phyloP scores from a whole-genome alignment of 2,329 filamentous ascomycete species.

The Sporothrix variecibatus region DNA sequence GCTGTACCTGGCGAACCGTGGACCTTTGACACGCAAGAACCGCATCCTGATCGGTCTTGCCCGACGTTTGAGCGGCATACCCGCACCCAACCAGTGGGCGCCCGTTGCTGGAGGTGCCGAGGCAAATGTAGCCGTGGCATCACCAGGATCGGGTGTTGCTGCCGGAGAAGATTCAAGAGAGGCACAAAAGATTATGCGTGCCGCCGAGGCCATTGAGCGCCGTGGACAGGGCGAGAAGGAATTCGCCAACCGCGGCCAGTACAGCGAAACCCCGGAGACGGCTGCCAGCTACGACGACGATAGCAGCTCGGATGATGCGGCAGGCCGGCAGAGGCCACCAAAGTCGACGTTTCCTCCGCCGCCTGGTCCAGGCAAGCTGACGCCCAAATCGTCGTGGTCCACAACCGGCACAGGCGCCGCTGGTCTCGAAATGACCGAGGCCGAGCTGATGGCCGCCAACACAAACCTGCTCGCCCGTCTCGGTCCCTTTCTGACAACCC shows the following conservation, averaged over 20 bases:
- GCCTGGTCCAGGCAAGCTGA: slow-evolving; percentile 16
- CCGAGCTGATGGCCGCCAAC: slow-evolving; percentile 79
- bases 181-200: slow-evolving; percentile 67
- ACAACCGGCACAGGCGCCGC: slow-evolving; percentile 34
- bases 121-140: slow-evolving; percentile 35
- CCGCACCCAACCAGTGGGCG: slow-evolving; percentile 56
- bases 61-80: slow-evolving; percentile 82
- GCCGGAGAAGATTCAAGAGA: slow-evolving; percentile 51
- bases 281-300: slow-evolving; percentile 41
- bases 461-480: slow-evolving; percentile 84
- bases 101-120: slow-evolving; percentile 38
- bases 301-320: slow-evolving; percentile 45
- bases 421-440: slow-evolving; percentile 63
- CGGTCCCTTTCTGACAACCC: slow-evolving; percentile 85
- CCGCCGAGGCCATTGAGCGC: slow-evolving; percentile 75
- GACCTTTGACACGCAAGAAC: slow-evolving; percentile 84
- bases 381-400: slow-evolving; percentile 38
- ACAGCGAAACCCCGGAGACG: slow-evolving; percentile 63
- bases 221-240: slow-evolving; percentile 71
- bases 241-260: slow-evolving; percentile 69
- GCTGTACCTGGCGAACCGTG: slow-evolving; percentile 85
- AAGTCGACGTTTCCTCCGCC: background rate
- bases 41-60: slow-evolving; percentile 84
- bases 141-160: slow-evolving; percentile 13
- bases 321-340: background rate